Percentiles rank a stretch among this genome's conserved stretches.
Conservation (phyloP, 1,139 yeast genomes). For the Suhomyces wounanorum region DNA sequence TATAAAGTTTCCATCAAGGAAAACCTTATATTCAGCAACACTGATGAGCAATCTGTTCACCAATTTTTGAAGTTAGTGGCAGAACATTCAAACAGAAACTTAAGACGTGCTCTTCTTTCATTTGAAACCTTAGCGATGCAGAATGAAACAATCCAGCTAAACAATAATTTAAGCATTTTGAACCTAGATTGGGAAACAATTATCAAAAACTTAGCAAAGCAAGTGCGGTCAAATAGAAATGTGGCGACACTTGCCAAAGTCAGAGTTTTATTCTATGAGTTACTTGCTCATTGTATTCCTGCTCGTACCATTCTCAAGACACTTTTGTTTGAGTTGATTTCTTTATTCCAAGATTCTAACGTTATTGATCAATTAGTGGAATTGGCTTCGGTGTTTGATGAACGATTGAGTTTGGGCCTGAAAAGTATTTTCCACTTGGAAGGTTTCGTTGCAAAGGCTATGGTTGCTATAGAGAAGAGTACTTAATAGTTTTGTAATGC, state of each 20-base stretch:
- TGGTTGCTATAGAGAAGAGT: constrained; percentile 51
- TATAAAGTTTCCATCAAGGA: constrained; percentile 60
- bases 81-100: constrained; percentile 60
- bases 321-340: constrained; percentile 59
- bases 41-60: constrained; percentile 36
- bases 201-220: constrained; percentile 61
- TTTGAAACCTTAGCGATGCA: constrained; percentile 86
- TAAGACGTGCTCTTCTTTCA: constrained; percentile 75
- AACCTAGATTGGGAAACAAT: constrained; percentile 88
- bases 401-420: constrained; percentile 80
- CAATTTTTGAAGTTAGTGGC: constrained; percentile 56
- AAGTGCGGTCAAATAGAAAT: constrained; percentile 59
- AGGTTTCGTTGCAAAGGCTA: constrained; percentile 86
- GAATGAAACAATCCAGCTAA: constrained; percentile 51
- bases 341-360: constrained; percentile 31
- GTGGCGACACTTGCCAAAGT: constrained; percentile 75
- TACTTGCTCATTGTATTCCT: constrained; percentile 91
- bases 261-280: constrained; percentile 77
- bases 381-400: constrained; percentile 78
- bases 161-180: constrained; percentile 41
- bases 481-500: background rate
- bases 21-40: constrained; percentile 43
- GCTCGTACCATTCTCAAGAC: constrained; percentile 74
- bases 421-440: constrained; percentile 93
- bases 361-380: constrained; percentile 59